phyloP scores from a whole-genome alignment of 306 rosid species.

The Cucurbita argyrosperma region DNA sequence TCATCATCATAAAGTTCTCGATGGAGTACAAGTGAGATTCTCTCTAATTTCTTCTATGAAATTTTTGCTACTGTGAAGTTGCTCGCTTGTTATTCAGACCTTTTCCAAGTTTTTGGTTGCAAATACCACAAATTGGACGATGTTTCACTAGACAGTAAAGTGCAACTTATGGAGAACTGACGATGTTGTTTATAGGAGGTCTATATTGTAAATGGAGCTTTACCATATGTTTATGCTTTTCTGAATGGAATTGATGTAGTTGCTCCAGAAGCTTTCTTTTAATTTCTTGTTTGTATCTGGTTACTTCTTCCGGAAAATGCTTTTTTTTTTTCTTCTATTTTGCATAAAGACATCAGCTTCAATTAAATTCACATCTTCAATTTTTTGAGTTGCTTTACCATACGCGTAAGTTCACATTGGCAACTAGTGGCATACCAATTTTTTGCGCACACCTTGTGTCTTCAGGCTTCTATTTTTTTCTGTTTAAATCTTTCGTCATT shows the following conservation, averaged over 20 bases:
- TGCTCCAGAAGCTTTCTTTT: neutral
- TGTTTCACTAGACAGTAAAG: neutral
- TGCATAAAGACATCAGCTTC: neutral
- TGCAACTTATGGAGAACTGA: neutral
- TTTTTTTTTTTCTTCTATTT: neutral
- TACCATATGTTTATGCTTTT: neutral
- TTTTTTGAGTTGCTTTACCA: neutral
- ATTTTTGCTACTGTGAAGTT: neutral
- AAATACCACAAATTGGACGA: neutral
- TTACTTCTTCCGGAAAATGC: neutral
- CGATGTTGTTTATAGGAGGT: neutral
- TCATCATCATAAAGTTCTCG: slow-evolving; percentile 90
- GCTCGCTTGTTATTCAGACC: slow-evolving; percentile 1
- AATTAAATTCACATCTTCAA: neutral
- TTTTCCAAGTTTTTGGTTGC: slow-evolving; percentile 2
- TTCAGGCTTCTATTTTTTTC: neutral
- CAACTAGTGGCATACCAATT: neutral
- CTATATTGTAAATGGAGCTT: neutral
- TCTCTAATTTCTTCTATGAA: neutral
- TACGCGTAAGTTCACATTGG: neutral
- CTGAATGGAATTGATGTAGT: neutral
- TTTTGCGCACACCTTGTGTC: neutral
- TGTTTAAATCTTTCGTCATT: neutral
- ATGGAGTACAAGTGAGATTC: slow-evolving; percentile 62
- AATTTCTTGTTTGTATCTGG: neutral